Conservation (phyloP, 73 alveolate species). For the Paramecium tetraurelia region DNA sequence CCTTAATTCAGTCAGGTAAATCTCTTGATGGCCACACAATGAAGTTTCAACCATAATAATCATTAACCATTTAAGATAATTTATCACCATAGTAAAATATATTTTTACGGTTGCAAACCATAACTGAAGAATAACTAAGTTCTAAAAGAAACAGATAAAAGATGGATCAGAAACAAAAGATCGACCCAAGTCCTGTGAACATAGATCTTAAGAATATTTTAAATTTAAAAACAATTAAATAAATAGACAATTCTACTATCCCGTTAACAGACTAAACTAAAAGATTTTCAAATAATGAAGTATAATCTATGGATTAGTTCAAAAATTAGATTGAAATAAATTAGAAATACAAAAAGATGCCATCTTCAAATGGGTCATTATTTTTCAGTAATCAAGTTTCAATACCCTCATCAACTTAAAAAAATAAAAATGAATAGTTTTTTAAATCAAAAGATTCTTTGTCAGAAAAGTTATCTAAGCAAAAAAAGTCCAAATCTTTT, state of each 20-base stretch:
- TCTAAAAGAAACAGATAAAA: neutral
- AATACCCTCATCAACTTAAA: neutral
- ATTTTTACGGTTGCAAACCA: slow-evolving; percentile 1
- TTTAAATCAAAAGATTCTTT: neutral
- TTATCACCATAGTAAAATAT: neutral
- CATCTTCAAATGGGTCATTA: neutral
- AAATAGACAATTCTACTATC: neutral
- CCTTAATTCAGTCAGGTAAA: neutral
- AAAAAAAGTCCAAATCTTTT: slow-evolving; percentile 5
- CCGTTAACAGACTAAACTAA: neutral
- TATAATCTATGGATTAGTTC: neutral
- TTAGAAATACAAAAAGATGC: neutral
- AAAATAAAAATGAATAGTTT: neutral
- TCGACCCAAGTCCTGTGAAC: neutral
- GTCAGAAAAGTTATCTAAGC: neutral
- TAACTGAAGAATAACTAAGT: slow-evolving; percentile 42
- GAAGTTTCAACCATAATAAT: neutral
- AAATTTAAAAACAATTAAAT: neutral
- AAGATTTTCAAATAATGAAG: neutral
- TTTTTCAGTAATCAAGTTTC: neutral
- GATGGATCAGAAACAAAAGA: neutral
- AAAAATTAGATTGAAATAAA: neutral
- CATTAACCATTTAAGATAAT: neutral
- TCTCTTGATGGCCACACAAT: neutral
- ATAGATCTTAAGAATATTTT: neutral